Evolutionary conservation across 2,329 filamentous ascomycete species (phyloP), one percentile per base, ranked within the genome.

Genomic region (Exserohilum rostratum): DNA sequence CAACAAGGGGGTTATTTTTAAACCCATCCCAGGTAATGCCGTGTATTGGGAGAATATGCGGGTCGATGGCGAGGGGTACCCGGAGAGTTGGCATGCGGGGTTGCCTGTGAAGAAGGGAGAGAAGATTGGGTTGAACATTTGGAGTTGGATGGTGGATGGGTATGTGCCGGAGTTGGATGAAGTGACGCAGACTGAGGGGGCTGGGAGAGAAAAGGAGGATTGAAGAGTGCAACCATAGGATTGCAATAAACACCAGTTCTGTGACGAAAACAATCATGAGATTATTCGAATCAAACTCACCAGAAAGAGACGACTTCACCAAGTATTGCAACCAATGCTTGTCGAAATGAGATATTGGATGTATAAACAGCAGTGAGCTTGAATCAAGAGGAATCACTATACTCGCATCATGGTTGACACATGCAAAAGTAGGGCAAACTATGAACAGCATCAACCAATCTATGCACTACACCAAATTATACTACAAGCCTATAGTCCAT

Each of bases 71-170:
- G 77, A 73, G 18, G 84, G 83, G 11, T 85, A 84, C 64, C 75
- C 78, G 53, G 83, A 87, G 71, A 84, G 82, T 29, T 84, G 84
- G 77, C 85, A 87, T 77, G 83, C 84, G 38, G 84, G 83, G 5
- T 74, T 86, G 65, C 84, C 85, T 7, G 84, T 87, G 0, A 71
- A 72, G 44, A 76, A 70, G 35, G 85, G 85, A 2, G 77, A 73
- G 33, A 87, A 87, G 75, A 78, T 87, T 52, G 85, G 85, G 0
- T 69, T 87, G 71, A 87, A 87, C 72, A 85, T 87, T 57, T 87
- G 85, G 85, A 86, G 82, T 70, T 87, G 84, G 84, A 82, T 80
- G 68, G 82, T 84, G 71, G 65, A 70, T 15, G 68, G 66, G 5
- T 69, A 64, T 54, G 60, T 66, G 35, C 62, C 65, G 12, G 18